Evolutionary conservation across 768 basidiomycete species (phyloP), one percentile per base, ranked within the genome.

Genomic region (Phylloporus arenicola): DNA sequence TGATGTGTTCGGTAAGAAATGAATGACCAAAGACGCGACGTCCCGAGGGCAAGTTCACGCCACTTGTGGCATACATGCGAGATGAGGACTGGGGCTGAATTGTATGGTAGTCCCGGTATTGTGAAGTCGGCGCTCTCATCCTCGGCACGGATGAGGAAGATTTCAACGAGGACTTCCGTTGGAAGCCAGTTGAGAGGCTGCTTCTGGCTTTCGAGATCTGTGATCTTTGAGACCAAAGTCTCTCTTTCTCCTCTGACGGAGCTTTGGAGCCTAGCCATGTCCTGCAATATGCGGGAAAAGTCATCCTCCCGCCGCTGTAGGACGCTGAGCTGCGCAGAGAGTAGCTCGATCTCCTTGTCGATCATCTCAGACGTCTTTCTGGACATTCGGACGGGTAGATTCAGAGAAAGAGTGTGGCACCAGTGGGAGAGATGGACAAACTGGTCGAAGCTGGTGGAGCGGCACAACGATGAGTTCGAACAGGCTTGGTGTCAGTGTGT

Each of bases 121-220:
- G 47, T 22, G 20, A 58, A 40, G 40, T 65, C 68, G 22, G 54
- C 30, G 48, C 55, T 56, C 45, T 64, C 57, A 34, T 68, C 63
- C 51, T 60, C 56, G 31, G 55, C 44, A 33, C 60, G 58, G 24
- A 68, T 55, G 47, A 68, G 50, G 52, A 80, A 81, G 45, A 79
- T 69, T 7, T 72, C 67, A 34, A 68, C 55, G 37, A 81, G 70
- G 17, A 80, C 60, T 54, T 81, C 79, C 33, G 68, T 51, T 13
- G 79, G 79, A 41, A 80, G 71, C 72, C 75, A 76, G 53, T 77
- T 73, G 48, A 79, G 69, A 14, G 79, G 78, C 22, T 71, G 65
- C 41, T 66, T 71, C 57, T 72, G 68, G 13, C 64, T 68, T 40
- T 75, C 62, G n/a, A 80, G 64, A 20, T 64, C 62, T 48, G 43